These are phyloP conservation scores for Lactarius hatsudake DNA, from an alignment of 768 basidiomycete species.

Conservation along the genomic window DNA sequence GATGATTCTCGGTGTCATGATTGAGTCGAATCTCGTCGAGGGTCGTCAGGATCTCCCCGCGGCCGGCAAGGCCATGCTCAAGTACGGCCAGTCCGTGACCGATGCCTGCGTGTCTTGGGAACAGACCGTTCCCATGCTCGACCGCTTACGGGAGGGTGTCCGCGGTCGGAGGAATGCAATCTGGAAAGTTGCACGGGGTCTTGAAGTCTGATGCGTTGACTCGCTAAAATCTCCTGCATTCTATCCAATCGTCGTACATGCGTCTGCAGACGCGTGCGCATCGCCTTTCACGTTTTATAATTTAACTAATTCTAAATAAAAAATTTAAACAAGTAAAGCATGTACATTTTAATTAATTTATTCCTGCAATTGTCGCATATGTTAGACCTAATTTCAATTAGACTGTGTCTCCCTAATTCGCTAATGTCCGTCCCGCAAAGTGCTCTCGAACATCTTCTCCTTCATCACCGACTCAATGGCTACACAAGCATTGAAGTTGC, in stretches of 20 bases:
- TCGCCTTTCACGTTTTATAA: too few relatives aligned
- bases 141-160: constrained; percentile 86
- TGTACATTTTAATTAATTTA: too few relatives aligned
- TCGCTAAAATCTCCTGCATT: background rate
- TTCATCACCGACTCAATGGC: too few relatives aligned
- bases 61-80: constrained; percentile 66
- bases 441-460: too few relatives aligned
- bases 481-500: too few relatives aligned
- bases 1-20: constrained; percentile 90
- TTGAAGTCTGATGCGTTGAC: constrained; percentile 19
- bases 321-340: too few relatives aligned
- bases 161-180: constrained; percentile 63
- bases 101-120: constrained; percentile 93
- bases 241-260: background rate
- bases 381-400: too few relatives aligned
- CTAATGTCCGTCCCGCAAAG: too few relatives aligned
- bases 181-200: constrained; percentile 34
- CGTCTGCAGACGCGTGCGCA: background rate
- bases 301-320: too few relatives aligned
- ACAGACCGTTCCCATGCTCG: constrained; percentile 73
- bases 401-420: too few relatives aligned
- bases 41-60: constrained; percentile 83
- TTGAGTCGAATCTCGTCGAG: constrained; percentile 88
- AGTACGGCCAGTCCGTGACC: constrained; percentile 84
- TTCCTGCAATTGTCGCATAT: too few relatives aligned